Evolutionary conservation across 306 rosid species (phyloP).

Genomic region (Castanea sativa): DNA sequence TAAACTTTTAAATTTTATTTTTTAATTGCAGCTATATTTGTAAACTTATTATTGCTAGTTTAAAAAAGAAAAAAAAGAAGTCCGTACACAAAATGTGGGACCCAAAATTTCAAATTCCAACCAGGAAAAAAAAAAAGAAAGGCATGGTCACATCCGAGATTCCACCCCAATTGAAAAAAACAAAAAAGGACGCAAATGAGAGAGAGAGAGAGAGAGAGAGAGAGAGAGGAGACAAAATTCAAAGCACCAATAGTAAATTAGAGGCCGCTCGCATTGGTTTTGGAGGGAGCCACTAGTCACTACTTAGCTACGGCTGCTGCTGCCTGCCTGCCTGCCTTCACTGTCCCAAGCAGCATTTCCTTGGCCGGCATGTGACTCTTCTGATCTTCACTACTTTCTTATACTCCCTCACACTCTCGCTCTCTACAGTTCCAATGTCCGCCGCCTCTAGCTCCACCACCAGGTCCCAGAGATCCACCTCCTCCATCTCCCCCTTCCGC

Average conservation of each 20-base stretch:
- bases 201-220: background rate
- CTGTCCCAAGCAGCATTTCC: slow-evolving; percentile 34
- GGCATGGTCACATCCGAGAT: background rate
- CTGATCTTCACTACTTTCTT: background rate
- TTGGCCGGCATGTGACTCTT: slow-evolving; percentile 46
- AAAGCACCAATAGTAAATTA: slow-evolving; percentile 13
- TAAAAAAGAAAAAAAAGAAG: no score
- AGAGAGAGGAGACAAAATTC: background rate
- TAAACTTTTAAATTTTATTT: no score
- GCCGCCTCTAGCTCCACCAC: slow-evolving; percentile 30
- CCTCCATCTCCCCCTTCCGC: slow-evolving; percentile 56
- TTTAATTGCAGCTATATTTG: no score
- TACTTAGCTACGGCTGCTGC: no score
- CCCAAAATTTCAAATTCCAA: no score
- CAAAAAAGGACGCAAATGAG: no score
- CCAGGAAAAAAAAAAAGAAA: background rate
- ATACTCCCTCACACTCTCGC: background rate
- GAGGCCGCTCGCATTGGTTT: slow-evolving; percentile 27
- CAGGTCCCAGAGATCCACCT: slow-evolving; percentile 55
- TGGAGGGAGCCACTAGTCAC: slow-evolving; percentile 45
- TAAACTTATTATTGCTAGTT: no score
- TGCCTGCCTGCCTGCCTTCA: background rate
- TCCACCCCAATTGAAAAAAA: background rate
- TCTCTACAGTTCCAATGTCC: slow-evolving; percentile 38
- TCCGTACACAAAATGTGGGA: no score